A percentile compares a stretch with the other conserved stretches of the same genome.
phyloP scores from a whole-genome alignment of 345 rosid species.

The Populus pruinosa region DNA sequence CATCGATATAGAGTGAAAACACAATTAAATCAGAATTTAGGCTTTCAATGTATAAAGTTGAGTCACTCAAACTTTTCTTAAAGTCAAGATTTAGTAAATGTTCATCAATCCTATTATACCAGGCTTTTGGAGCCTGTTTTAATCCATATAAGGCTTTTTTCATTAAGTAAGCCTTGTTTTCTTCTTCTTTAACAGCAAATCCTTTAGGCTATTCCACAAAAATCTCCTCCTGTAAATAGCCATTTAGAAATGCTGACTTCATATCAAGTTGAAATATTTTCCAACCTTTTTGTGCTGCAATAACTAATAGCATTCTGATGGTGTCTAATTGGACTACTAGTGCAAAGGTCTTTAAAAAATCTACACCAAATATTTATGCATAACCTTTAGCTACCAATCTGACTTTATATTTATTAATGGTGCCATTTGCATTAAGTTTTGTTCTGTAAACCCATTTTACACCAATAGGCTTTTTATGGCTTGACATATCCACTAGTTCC shows the following conservation, averaged over 20 bases:
- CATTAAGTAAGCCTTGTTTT: too few species aligned
- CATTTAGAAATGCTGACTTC: not conserved
- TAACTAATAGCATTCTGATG: not conserved
- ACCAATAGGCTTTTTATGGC: not conserved
- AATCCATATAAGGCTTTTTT: too few species aligned
- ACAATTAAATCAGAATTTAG: too few species aligned
- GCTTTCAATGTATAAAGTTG: too few species aligned
- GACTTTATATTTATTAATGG: not conserved
- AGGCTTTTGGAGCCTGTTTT: too few species aligned
- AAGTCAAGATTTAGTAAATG: too few species aligned
- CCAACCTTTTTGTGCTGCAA: not conserved
- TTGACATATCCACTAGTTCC: not conserved
- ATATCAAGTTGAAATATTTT: not conserved
- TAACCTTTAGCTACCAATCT: not conserved
- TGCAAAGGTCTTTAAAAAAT: not conserved
- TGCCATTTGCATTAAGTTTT: not conserved
- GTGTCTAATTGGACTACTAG: not conserved
- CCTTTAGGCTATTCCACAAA: not conserved
- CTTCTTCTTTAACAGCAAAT: not conserved
- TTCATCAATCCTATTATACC: too few species aligned
- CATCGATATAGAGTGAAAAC: too few species aligned
- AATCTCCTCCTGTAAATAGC: not conserved
- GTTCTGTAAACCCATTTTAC: not conserved
- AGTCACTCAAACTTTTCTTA: too few species aligned
- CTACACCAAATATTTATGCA: not conserved